Conservation (phyloP, 2,329 filamentous ascomycete genomes). For the Penicillium sp. region DNA sequence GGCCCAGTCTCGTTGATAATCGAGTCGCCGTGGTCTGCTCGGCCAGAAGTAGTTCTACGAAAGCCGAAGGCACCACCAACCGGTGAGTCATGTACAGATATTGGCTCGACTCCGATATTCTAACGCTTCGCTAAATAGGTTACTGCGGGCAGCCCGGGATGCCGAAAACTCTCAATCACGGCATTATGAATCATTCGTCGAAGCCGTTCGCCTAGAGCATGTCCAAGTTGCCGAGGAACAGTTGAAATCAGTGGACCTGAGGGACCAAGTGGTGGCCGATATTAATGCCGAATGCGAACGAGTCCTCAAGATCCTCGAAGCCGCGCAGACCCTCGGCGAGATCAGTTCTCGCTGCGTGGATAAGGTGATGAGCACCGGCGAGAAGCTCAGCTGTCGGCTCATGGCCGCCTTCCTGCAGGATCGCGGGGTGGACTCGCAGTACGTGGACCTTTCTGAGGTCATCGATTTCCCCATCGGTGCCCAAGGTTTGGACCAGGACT, state of each 20-base stretch:
- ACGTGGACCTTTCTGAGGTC: constrained; percentile 80
- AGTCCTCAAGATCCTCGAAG: constrained; percentile 67
- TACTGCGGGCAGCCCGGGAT: constrained; percentile 47
- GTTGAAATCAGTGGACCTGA: constrained; percentile 54
- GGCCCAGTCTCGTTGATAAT: constrained; percentile 59
- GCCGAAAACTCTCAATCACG: constrained; percentile 46
- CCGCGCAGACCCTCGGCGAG: constrained; percentile 58
- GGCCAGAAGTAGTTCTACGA: constrained; percentile 87
- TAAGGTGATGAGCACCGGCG: constrained; percentile 87
- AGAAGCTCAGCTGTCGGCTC: constrained; percentile 90
- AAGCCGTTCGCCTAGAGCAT: constrained; percentile 79
- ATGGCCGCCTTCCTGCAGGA: constrained; percentile 82
- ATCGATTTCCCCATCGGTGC: constrained; percentile 59
- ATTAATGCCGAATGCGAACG: constrained; percentile 76
- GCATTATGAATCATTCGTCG: constrained; percentile 68
- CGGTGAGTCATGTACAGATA: constrained; percentile 57
- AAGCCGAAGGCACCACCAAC: constrained; percentile 91
- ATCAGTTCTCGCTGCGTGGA: constrained; percentile 75
- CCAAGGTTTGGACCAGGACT: constrained; percentile 57
- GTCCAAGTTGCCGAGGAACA: constrained; percentile 62
- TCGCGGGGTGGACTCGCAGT: constrained; percentile 74
- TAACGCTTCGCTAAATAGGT: constrained; percentile 22
- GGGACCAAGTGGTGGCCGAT: constrained; percentile 56
- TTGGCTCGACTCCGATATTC: background rate
- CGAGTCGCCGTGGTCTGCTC: constrained; percentile 92